Evolutionary conservation across 257 asterid species (phyloP).

Genomic region (Cinchona pubescens): DNA sequence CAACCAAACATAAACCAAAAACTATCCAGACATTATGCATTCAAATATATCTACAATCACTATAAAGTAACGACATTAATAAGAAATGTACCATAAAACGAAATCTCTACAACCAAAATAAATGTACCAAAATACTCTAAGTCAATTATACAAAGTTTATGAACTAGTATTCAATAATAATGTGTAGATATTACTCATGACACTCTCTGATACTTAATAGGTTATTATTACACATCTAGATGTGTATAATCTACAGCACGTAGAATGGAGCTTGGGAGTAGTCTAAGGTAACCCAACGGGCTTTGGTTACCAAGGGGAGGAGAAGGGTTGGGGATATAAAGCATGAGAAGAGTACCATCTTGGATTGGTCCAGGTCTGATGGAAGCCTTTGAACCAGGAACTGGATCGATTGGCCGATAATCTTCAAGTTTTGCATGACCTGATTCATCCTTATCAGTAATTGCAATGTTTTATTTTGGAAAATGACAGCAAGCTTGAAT

Average conservation of each 20-base stretch:
- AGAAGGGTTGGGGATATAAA: conserved; percentile 69
- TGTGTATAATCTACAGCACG: neutral
- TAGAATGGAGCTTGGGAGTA: neutral
- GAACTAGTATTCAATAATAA: too few relatives aligned
- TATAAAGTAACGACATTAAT: too few relatives aligned
- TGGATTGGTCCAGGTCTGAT: conserved; percentile 72
- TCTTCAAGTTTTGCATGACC: conserved; percentile 54
- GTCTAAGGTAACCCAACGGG: conserved; percentile 11
- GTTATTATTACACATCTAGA: too few relatives aligned
- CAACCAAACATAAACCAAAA: too few relatives aligned
- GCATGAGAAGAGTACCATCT: conserved; percentile 81
- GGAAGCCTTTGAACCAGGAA: conserved; percentile 70
- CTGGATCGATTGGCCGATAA: conserved; percentile 72
- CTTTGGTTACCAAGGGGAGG: conserved; percentile 49
- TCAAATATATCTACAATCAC: too few relatives aligned
- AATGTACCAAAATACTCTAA: too few relatives aligned
- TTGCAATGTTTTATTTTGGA: neutral
- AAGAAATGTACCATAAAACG: too few relatives aligned
- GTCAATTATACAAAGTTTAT: too few relatives aligned
- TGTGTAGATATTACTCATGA: too few relatives aligned
- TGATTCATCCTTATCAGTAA: too few relatives aligned
- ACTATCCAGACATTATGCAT: too few relatives aligned
- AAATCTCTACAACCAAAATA: too few relatives aligned
- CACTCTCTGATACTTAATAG: neutral
- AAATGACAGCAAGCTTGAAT: neutral